Base-by-base conservation (phyloP, 2,329 filamentous ascomycete genomes). In the Venturia pyrina region DNA sequence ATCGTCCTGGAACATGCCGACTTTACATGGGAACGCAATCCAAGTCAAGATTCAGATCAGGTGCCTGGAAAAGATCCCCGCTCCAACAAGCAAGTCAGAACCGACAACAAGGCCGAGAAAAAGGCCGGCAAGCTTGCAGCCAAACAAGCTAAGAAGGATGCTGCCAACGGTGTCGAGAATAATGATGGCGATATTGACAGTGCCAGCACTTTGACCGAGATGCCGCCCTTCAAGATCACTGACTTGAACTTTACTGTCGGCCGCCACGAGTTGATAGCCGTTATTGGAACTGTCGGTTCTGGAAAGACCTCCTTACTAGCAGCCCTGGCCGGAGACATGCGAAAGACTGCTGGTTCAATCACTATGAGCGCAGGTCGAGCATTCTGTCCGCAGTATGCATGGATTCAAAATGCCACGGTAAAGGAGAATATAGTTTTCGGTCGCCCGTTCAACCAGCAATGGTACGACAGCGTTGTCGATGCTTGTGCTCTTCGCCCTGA, bases 311-410 rank as follows among this genome's bases (percentile, higher is more conserved):
- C 93, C 0, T 78, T 99, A 1, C 84, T 99, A 2, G 89, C 91
- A 43, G 92, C 93, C 0, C 79, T 99, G 59, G 93, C 93, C 0
- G 93, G 95, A 32, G 93, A 98, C 69, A 98, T 98, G 93, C 87
- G 92, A 57, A 89, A 88, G 74, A 96, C 90, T 0, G 79, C 78
- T 3, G 92, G 92, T 13, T 83, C 88, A 46, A 83, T 96, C 6
- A 83, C 85, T 0, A 83, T 95, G 70, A 90, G 93, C 50, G 91
- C 91, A 0, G 88, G 87, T 3, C 83, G 93, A 68, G 91, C 93
- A 0, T 97, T 96, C 72, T 98, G 95, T 70, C 93, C 93, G 0
- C 93, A 99, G 74, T 96, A 96, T 73, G 91, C 95, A 0, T 99
- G 95, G 95, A 96, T 99, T 62, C 93, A 98, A 73, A 98, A 98